Evolutionary conservation across 805 yeast genomes (phyloP).

Genomic region (Hanseniaspora jakobsenii): DNA sequence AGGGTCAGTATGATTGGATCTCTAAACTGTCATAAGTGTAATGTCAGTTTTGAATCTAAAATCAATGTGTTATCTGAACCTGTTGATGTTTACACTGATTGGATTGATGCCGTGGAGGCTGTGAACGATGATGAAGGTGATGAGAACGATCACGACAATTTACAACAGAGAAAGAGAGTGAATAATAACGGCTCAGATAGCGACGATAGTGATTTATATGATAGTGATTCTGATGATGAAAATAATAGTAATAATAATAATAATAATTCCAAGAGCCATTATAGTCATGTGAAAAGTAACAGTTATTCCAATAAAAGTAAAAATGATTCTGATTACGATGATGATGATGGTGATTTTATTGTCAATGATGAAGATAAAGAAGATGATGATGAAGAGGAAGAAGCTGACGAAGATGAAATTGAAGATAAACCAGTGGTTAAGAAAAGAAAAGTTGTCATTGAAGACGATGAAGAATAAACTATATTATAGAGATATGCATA

Average conservation of each 20-base stretch:
- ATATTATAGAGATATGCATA: neutral
- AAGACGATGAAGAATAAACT: slow-evolving; percentile 22
- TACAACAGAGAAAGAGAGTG: too few species aligned
- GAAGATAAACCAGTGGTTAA: slow-evolving; percentile 17
- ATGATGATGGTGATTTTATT: slow-evolving; percentile 17
- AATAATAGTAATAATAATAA: slow-evolving; percentile 16
- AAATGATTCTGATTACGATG: slow-evolving; percentile 1
- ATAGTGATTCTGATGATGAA: slow-evolving; percentile 29
- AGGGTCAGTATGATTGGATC: slow-evolving; percentile 65
- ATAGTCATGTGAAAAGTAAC: slow-evolving; percentile 5
- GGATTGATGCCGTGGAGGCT: slow-evolving; percentile 93
- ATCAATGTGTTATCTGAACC: slow-evolving; percentile 72
- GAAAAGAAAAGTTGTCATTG: slow-evolving; percentile 19
- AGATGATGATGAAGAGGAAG: slow-evolving; percentile 17
- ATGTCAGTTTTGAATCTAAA: slow-evolving; percentile 81
- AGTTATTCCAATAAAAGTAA: neutral
- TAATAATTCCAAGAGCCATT: slow-evolving; percentile 16
- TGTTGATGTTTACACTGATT: slow-evolving; percentile 87
- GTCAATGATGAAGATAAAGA: slow-evolving; percentile 20
- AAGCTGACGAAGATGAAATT: slow-evolving; percentile 19
- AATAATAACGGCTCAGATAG: too few species aligned
- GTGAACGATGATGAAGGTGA: slow-evolving; percentile 31
- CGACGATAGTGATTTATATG: slow-evolving; percentile 28
- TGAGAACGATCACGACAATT: slow-evolving; percentile 28
- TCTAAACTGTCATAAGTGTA: slow-evolving; percentile 82